phyloP scores from a whole-genome alignment of 169 alveolate species.

The Toxoplasma gondii region DNA sequence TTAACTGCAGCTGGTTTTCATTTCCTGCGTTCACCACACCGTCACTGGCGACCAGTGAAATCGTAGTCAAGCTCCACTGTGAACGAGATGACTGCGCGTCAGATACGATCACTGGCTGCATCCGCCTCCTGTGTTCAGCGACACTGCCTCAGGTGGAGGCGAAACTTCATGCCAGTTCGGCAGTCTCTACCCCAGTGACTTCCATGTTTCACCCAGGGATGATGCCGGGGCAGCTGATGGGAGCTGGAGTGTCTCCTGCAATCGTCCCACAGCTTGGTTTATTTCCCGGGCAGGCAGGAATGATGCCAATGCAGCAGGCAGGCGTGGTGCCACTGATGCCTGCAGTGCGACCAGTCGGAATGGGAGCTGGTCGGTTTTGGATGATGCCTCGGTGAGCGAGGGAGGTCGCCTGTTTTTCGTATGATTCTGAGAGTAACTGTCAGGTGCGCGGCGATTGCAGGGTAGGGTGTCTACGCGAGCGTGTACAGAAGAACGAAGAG shows the following conservation, averaged over 20 bases:
- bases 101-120: not conserved
- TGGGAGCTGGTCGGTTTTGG: not conserved
- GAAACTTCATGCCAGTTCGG: not conserved
- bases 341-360: not conserved
- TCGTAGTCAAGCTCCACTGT: not conserved
- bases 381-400: not conserved
- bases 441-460: too few species aligned
- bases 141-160: slow-evolving; percentile 36
- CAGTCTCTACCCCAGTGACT: not conserved
- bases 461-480: too few species aligned
- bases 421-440: too few species aligned
- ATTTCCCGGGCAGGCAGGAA: not conserved
- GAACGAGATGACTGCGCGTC: not conserved
- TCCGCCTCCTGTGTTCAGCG: slow-evolving; percentile 15
- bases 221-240: too few species aligned
- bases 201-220: too few species aligned
- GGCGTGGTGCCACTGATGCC: not conserved
- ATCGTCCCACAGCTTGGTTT: too few species aligned
- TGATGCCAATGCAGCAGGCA: not conserved
- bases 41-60: not conserved
- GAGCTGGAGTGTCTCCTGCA: too few species aligned
- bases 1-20: slow-evolving; percentile 6
- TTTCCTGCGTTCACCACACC: not conserved
- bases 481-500: too few species aligned
- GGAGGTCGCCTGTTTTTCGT: not conserved